Percentiles rank a stretch among this genome's conserved stretches.
Conservation (phyloP, 2,329 filamentous ascomycete species). For the Cadophora sp. region DNA sequence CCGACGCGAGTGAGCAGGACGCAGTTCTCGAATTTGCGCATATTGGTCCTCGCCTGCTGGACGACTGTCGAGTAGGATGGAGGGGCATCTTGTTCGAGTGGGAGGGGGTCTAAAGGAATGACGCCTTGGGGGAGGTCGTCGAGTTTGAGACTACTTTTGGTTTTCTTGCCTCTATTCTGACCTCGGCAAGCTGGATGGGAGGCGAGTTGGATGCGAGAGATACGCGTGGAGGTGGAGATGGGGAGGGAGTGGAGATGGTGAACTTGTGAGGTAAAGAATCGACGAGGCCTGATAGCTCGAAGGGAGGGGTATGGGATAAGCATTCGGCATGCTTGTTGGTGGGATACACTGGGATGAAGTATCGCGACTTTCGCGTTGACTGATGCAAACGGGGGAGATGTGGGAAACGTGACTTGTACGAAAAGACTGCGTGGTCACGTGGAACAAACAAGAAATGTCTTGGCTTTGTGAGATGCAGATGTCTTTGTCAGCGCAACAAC, state of each 20-base stretch:
- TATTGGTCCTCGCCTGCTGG: conserved; percentile 85
- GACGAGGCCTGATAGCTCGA: conserved; percentile 21
- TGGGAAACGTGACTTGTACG: conserved; percentile 12
- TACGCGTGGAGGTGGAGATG: conserved; percentile 4
- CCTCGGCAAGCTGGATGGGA: conserved; percentile 17
- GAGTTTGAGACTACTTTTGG: conserved; percentile 57
- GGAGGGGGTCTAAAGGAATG: conserved; percentile 48
- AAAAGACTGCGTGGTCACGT: conserved; percentile 8
- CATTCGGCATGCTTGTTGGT: conserved; percentile 32
- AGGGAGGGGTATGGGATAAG: conserved; percentile 20
- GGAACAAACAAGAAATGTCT: neutral
- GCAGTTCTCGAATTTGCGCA: conserved; percentile 89
- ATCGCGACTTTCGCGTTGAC: conserved; percentile 8
- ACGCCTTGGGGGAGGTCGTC: conserved; percentile 63
- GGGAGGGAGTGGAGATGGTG: conserved; percentile 22
- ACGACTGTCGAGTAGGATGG: conserved; percentile 84
- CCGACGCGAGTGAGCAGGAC: conserved; percentile 91
- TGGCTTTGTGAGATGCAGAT: neutral
- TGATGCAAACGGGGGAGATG: neutral
- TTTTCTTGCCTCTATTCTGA: conserved; percentile 40
- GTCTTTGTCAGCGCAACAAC: neutral
- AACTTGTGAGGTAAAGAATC: neutral
- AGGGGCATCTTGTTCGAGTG: conserved; percentile 52
- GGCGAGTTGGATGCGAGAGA: neutral
- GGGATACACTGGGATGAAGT: neutral